Percentiles rank a stretch among this genome's conserved stretches.
These are phyloP conservation scores for Pyrenophora teres DNA, from an alignment of 2,329 filamentous ascomycete species.

Conservation along the genomic window DNA sequence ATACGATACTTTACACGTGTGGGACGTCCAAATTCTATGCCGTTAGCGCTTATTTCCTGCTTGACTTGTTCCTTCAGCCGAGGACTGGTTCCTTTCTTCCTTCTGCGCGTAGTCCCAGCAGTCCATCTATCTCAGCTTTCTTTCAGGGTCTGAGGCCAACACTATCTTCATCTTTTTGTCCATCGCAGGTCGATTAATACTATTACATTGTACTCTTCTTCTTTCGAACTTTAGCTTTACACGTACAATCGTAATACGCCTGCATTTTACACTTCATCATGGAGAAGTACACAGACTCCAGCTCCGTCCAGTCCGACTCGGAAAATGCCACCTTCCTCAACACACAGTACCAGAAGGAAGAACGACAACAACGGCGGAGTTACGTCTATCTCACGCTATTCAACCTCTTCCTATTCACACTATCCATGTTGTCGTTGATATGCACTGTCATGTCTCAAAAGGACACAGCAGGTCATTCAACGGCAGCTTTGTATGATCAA, in stretches of 20 bases:
- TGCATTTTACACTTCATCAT: slow-evolving; percentile 15
- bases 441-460: slow-evolving; percentile 41
- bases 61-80: not conserved
- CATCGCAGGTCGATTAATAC: slow-evolving; percentile 29
- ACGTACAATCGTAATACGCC: not conserved
- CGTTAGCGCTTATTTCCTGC: not conserved
- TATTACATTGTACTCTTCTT: slow-evolving; percentile 1
- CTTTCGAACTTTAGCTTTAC: no score
- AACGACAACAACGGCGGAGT: slow-evolving; percentile 23
- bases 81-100: not conserved
- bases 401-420: slow-evolving; percentile 42
- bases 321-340: slow-evolving; percentile 40
- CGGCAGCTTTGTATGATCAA: slow-evolving; percentile 40
- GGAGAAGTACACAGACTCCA: slow-evolving; percentile 34
- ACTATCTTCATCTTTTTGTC: not conserved
- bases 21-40: not conserved
- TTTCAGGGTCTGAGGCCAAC: no score
- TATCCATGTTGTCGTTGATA: slow-evolving; percentile 37
- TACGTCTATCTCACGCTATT: slow-evolving; percentile 38
- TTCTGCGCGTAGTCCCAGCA: not conserved
- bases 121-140: no score
- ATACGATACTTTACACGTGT: not conserved
- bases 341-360: slow-evolving; percentile 29
- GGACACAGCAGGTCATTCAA: slow-evolving; percentile 26
- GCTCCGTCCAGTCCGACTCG: slow-evolving; percentile 25